A percentile compares a stretch with the other conserved stretches of the same genome.
Conservation (phyloP, 2,329 filamentous ascomycete species). For the Fusarium nodosum region DNA sequence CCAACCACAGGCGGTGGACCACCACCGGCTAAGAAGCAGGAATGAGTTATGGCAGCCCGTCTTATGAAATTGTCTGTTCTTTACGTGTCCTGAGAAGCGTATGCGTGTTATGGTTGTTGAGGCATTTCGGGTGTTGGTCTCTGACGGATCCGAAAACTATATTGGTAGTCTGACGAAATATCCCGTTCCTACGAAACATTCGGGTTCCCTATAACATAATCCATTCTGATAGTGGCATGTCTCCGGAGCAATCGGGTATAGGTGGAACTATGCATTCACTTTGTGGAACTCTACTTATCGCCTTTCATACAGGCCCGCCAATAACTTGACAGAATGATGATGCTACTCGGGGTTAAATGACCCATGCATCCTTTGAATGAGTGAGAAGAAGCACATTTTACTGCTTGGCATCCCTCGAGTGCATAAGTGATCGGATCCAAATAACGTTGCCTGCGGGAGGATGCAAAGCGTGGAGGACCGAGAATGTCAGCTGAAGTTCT, state of each 20-base stretch:
- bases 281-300: constrained; percentile 12
- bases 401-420: not conserved
- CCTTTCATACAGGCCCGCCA: not conserved
- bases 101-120: not conserved
- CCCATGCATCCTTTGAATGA: not conserved
- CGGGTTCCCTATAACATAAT: not conserved
- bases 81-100: constrained; percentile 7
- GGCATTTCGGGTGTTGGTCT: constrained; percentile 7
- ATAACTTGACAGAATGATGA: not conserved
- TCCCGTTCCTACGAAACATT: constrained; percentile 17
- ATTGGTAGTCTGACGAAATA: constrained; percentile 10
- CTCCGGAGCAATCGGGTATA: constrained; percentile 10
- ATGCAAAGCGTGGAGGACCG: constrained; percentile 3
- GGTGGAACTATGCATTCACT: not conserved
- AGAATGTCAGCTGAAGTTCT: not conserved
- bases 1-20: constrained; percentile 82
- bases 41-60: constrained; percentile 14
- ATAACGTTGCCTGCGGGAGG: constrained; percentile 18
- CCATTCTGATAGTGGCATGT: constrained; percentile 1
- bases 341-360: not conserved
- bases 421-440: constrained; percentile 6
- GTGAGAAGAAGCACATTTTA: constrained; percentile 16
- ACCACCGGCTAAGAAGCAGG: constrained; percentile 66
- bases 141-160: not conserved
- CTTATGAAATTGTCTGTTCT: not conserved